Conservation (phyloP, 2,329 filamentous ascomycete genomes). For the Blastomyces parvus region DNA sequence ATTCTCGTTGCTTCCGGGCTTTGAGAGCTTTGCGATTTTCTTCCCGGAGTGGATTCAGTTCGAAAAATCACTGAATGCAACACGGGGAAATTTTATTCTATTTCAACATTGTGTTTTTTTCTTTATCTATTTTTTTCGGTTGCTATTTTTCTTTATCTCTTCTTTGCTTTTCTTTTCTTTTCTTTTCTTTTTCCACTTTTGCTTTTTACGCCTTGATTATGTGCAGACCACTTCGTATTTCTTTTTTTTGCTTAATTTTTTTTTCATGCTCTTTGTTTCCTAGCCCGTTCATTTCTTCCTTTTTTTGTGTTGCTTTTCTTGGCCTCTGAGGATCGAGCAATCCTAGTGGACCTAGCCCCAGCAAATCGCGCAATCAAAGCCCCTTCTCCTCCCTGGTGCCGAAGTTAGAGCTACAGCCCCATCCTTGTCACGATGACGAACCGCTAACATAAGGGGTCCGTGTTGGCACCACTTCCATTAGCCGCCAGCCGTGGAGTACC, state of each 20-base stretch:
- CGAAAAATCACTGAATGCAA: not conserved
- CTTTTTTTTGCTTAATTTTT: constrained; percentile 6
- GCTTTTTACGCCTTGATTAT: not conserved
- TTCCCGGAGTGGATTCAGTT: not conserved
- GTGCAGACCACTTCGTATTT: not conserved
- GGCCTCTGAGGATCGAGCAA: constrained; percentile 17
- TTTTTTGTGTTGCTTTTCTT: not conserved
- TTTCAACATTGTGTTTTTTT: constrained; percentile 8
- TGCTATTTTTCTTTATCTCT: not conserved
- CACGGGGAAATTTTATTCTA: constrained; percentile 5
- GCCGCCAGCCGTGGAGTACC: constrained; percentile 84
- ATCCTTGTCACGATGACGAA: constrained; percentile 10
- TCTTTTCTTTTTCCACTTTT: not conserved
- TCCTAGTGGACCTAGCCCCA: constrained; percentile 5
- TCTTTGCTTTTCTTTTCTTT: not conserved
- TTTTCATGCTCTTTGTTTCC: not conserved
- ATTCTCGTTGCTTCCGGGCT: too few relatives aligned
- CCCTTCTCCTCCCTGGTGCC: constrained; percentile 1
- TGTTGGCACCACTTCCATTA: constrained; percentile 31
- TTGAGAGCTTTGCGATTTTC: not conserved
- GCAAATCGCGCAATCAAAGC: constrained; percentile 11
- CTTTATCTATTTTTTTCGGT: constrained; percentile 1
- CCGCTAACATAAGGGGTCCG: constrained; percentile 22
- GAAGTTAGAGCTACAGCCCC: constrained; percentile 1
- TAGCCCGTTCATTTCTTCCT: not conserved